Percentiles rank a stretch among this genome's conserved stretches.
phyloP scores from a whole-genome alignment of 768 basidiomycete genomes.

The Lactarius hatsudake region DNA sequence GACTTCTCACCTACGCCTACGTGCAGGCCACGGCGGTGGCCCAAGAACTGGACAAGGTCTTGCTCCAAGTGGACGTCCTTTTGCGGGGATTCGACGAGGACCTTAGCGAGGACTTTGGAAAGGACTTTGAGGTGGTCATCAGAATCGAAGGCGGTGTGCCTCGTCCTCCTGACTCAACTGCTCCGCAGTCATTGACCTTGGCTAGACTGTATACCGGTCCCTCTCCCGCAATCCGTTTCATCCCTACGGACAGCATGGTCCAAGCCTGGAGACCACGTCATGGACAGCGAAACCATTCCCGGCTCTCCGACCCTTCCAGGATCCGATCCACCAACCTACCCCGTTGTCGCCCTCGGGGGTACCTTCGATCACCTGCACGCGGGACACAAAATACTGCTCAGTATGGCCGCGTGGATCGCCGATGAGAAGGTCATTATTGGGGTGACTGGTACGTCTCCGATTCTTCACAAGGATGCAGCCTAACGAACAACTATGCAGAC shows the following conservation, averaged over 20 bases:
- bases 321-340: constrained; percentile 38
- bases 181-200: neutral
- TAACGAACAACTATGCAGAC: constrained; percentile 40
- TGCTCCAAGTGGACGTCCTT: constrained; percentile 77
- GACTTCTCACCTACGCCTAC: constrained; percentile 79
- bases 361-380: constrained; percentile 98
- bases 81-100: constrained; percentile 55
- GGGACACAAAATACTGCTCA: constrained; percentile 94
- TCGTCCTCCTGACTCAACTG: neutral
- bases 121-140: constrained; percentile 37
- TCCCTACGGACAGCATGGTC: constrained; percentile 25
- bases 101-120: constrained; percentile 38
- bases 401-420: constrained; percentile 87
- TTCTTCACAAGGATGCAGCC: constrained; percentile 1
- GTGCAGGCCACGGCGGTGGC: constrained; percentile 80
- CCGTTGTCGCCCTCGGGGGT: constrained; percentile 86
- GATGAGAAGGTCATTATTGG: constrained; percentile 83
- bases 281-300: constrained; percentile 7
- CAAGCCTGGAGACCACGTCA: constrained; percentile 20
- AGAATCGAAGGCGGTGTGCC: constrained; percentile 30
- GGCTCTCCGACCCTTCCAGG: constrained; percentile 18
- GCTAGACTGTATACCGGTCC: constrained; percentile 27
- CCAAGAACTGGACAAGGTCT: constrained; percentile 60
- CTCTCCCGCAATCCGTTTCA: constrained; percentile 25
- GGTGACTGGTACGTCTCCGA: constrained; percentile 58